A percentile compares a stretch with the other conserved stretches of the same genome.
Evolutionary conservation across 495 filamentous ascomycete genomes (phyloP).

Genomic region (Trichoderma virens): DNA sequence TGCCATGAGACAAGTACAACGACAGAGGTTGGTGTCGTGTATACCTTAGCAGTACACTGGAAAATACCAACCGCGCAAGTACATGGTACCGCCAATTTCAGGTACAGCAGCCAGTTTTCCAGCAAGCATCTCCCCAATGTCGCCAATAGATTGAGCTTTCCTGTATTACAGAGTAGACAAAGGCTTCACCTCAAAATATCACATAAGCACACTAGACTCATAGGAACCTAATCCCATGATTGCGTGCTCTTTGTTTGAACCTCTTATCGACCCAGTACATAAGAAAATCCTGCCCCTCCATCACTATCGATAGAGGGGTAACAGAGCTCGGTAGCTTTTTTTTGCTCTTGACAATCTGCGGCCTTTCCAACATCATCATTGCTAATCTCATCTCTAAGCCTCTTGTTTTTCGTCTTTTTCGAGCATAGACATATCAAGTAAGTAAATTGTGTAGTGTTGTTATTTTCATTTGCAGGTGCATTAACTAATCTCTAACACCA

Average conservation of each 20-base stretch:
- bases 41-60: too few species aligned
- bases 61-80: too few species aligned
- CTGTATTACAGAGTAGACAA: too few species aligned
- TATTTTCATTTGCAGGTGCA: not conserved
- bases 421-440: not conserved
- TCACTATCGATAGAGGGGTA: conserved; percentile 3
- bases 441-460: not conserved
- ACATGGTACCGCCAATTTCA: too few species aligned
- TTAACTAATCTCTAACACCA: not conserved
- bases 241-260: not conserved
- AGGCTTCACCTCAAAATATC: too few species aligned
- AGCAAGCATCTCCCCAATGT: too few species aligned
- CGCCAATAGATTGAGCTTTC: too few species aligned
- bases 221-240: not conserved
- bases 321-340: not conserved
- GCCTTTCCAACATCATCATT: not conserved
- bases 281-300: conserved; percentile 1
- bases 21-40: too few species aligned
- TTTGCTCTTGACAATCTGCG: not conserved
- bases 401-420: not conserved
- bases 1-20: too few species aligned
- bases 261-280: not conserved
- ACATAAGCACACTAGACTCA: not conserved
- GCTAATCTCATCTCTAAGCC: not conserved
- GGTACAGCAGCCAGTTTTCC: too few species aligned